Percentiles rank a stretch among this genome's conserved stretches.
Evolutionary conservation across 441 rosid species (phyloP).

Genomic region (Biscutella laevigata): DNA sequence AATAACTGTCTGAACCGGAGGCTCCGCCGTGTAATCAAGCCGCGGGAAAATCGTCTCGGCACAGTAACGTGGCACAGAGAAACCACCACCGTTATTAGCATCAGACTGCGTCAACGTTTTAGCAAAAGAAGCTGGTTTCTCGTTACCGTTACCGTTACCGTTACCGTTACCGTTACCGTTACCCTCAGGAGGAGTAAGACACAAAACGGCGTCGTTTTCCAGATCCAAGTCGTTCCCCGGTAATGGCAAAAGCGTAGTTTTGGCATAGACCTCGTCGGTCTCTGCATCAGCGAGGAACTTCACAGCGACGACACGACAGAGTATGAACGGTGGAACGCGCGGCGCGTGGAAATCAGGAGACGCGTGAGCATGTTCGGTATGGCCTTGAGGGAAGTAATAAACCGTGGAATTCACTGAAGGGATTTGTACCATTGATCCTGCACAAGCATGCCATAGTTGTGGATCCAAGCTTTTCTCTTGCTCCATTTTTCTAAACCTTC

Average conservation of each 20-base stretch:
- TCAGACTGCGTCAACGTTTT: conserved; percentile 92
- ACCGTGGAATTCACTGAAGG: conserved; percentile 70
- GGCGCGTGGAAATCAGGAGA: too few species aligned
- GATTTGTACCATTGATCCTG: conserved; percentile 92
- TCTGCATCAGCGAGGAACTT: too few species aligned
- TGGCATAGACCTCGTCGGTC: too few species aligned
- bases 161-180: too few species aligned
- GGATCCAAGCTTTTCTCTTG: conserved; percentile 74
- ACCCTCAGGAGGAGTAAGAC: too few species aligned
- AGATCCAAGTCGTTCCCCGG: too few species aligned
- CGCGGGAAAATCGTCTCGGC: conserved; percentile 92
- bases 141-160: too few species aligned
- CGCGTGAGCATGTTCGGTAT: too few species aligned
- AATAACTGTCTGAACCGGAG: conserved; percentile 92
- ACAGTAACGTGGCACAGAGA: conserved; percentile 95
- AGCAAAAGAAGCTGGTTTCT: conserved; percentile 79
- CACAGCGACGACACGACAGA: conserved; percentile 80
- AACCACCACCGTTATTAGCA: conserved; percentile 97
- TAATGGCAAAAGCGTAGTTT: too few species aligned
- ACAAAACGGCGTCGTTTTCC: too few species aligned
- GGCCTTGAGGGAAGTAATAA: conserved; percentile 91
- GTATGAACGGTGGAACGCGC: too few species aligned
- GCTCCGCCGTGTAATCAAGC: conserved; percentile 74
- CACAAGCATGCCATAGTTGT: conserved; percentile 96
- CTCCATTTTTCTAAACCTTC: too few species aligned